Evolutionary conservation across 371 early-diverging fungal species (phyloP).

Genomic region (Pancytospora epiphaga): DNA sequence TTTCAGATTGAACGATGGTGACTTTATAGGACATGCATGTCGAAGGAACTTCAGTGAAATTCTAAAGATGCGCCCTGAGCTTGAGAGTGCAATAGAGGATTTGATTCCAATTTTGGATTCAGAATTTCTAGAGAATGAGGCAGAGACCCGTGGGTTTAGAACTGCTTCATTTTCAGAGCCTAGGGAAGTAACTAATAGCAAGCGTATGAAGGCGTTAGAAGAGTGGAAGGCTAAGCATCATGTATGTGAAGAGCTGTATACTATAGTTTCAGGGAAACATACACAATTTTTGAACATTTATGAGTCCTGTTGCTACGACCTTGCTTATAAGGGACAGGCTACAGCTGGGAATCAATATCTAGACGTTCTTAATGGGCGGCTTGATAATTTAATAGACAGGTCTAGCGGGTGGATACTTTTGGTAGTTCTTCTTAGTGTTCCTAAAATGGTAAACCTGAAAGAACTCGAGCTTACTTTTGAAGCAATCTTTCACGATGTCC

Average conservation of each 20-base stretch:
- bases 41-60: constrained; percentile 35
- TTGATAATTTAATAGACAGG: neutral
- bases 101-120: neutral
- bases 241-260: neutral
- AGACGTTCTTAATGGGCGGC: constrained; percentile 5
- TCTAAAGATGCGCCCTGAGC: neutral
- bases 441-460: neutral
- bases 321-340: neutral
- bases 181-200: neutral
- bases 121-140: too few relatives aligned
- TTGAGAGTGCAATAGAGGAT: constrained; percentile 23
- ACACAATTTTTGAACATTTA: neutral
- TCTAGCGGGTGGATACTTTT: neutral
- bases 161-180: too few relatives aligned
- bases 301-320: constrained; percentile 29
- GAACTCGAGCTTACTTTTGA: neutral
- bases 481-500: neutral
- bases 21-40: constrained; percentile 13
- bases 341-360: neutral
- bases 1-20: constrained; percentile 3
- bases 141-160: too few relatives aligned
- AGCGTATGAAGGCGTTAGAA: neutral
- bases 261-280: constrained; percentile 17
- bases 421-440: neutral
- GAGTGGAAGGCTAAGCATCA: constrained; percentile 8